Conservation (phyloP, 2,329 filamentous ascomycete genomes). For the Colletotrichum lini region DNA sequence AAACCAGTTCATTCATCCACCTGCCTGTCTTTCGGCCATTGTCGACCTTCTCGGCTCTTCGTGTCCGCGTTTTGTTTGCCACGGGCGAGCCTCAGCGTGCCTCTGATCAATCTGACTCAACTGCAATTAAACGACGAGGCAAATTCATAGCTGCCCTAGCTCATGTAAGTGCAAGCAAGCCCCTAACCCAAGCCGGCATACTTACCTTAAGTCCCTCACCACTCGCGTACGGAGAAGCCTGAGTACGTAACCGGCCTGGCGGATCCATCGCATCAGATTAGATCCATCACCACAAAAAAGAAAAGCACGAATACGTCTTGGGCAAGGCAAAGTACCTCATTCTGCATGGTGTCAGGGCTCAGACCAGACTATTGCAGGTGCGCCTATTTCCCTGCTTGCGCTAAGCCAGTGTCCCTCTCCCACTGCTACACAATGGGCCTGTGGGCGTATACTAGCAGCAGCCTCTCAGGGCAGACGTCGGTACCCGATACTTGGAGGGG, state of each 20-base stretch:
- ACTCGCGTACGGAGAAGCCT: not conserved
- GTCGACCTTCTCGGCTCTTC: not conserved
- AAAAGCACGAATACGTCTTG: not conserved
- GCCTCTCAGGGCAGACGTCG: not conserved
- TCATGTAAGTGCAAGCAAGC: not conserved
- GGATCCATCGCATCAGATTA: constrained; percentile 21
- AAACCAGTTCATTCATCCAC: too few species aligned
- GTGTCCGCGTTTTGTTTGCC: not conserved
- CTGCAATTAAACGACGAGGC: not conserved
- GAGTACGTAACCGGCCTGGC: too few species aligned
- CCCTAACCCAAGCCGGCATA: too few species aligned
- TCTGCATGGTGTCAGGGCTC: constrained; percentile 19
- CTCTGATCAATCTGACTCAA: not conserved
- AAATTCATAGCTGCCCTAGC: not conserved
- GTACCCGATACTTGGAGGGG: constrained; percentile 12
- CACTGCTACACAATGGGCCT: constrained; percentile 8
- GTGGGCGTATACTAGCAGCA: not conserved
- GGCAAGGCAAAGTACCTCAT: constrained; percentile 14
- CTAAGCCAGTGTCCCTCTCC: constrained; percentile 10
- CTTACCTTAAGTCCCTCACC: too few species aligned
- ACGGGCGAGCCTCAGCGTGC: not conserved
- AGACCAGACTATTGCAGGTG: constrained; percentile 12
- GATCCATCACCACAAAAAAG: constrained; percentile 11
- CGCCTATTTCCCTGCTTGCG: not conserved
- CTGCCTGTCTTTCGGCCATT: not conserved